Evolutionary conservation across 805 yeast species (phyloP).

Genomic region (Candida namnaoensis): DNA sequence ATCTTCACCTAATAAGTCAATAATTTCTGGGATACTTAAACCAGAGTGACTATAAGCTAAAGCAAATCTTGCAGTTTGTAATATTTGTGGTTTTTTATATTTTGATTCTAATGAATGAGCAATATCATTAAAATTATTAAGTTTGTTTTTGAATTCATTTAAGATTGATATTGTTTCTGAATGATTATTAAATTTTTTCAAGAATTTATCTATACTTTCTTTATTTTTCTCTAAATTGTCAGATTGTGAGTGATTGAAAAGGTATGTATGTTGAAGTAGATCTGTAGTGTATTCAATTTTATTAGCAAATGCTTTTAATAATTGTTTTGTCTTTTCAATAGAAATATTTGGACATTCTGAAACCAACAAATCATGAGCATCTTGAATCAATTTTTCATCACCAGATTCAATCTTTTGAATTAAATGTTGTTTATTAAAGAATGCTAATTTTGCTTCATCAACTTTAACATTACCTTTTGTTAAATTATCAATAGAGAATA

Average conservation of each 20-base stretch:
- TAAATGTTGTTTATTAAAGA: slow-evolving; percentile 70
- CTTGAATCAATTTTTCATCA: slow-evolving; percentile 27
- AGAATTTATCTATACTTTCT: slow-evolving; percentile 4
- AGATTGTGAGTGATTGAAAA: slow-evolving; percentile 30
- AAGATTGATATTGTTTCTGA: slow-evolving; percentile 1
- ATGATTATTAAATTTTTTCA: slow-evolving; percentile 8
- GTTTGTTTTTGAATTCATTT: slow-evolving; percentile 2
- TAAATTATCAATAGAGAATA: slow-evolving; percentile 60
- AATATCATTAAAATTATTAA: slow-evolving; percentile 1
- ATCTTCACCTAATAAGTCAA: slow-evolving; percentile 45
- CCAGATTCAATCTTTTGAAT: slow-evolving; percentile 28
- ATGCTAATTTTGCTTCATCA: slow-evolving; percentile 63
- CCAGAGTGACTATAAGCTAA: slow-evolving; percentile 68
- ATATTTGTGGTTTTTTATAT: slow-evolving; percentile 29
- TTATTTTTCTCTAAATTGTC: slow-evolving; percentile 18
- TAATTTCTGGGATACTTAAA: slow-evolving; percentile 47
- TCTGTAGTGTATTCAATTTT: slow-evolving; percentile 48
- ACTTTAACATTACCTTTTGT: slow-evolving; percentile 95
- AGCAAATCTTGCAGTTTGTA: slow-evolving; percentile 56
- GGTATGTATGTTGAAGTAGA: slow-evolving; percentile 38
- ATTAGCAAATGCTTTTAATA: slow-evolving; percentile 37
- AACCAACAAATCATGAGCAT: slow-evolving; percentile 15
- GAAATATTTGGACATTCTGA: slow-evolving; percentile 11
- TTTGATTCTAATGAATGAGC: neutral
- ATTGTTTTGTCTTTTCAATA: slow-evolving; percentile 24